Evolutionary conservation across 352 stramenopile genomes (phyloP), one percentile per base, ranked within the genome.

Genomic region (Pythium apleroticum): DNA sequence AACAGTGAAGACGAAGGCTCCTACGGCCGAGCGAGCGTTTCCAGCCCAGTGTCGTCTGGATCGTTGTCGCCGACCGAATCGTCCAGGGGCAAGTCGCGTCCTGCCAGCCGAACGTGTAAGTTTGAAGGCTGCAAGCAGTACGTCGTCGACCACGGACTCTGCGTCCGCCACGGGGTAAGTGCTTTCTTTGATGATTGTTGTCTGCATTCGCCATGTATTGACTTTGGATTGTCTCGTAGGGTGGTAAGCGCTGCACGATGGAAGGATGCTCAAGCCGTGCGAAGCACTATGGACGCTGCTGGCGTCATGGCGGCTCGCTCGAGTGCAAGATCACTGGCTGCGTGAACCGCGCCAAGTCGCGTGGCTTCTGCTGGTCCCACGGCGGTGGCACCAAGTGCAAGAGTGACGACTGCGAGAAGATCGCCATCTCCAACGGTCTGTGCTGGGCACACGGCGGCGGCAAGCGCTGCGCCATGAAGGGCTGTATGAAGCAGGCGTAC

Each of bases 341-440:
- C 52, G 74, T 81, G 31, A 93, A 93, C 56, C 85, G 85, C 25
- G 84, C 84, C 70, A 92, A 93, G 69, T 90, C 84, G 35, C 76
- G 81, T 25, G 86, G 86, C 4, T 86, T 87, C 54, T 95, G 86
- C 66, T 93, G 84, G 86, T 91, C 81, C 1, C 86, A 95, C 63
- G 86, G 86, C 39, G 86, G 86, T 7, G 86, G 86, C 19, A 89
- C 79, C 58, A 89, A 89, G 62, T 95, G 86, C 73, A 85, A 86
- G 54, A 53, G 63, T 11, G 71, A 76, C n/a, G 68, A 75, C 37
- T 95, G 86, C 59, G 76, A 84, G 57, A 92, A 89, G 68, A 89
- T 90, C 50, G 81, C 83, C 63, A 88, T 90, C 62, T 90, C 81
- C 1, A 89, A 89, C 60, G 81, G 76, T 0, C 65, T 90, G 6